Conservation (phyloP, 495 filamentous ascomycete genomes). For the Aspergillus funiculosus region DNA sequence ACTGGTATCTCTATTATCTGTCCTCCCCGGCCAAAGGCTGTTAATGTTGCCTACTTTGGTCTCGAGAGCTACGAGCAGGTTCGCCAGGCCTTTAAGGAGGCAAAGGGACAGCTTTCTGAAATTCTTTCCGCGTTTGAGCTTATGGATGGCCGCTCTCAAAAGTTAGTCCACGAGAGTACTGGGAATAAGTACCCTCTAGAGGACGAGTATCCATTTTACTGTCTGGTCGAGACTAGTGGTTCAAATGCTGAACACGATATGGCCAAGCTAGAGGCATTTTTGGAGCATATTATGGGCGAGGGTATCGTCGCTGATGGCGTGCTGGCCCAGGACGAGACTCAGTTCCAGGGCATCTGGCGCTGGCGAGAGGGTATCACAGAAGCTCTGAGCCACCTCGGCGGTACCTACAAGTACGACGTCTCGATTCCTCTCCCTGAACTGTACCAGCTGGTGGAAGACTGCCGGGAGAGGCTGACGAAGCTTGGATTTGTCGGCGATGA, state of each 20-base stretch:
- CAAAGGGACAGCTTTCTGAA: constrained; percentile 84
- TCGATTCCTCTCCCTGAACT: constrained; percentile 87
- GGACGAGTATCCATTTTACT: constrained; percentile 84
- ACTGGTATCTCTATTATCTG: constrained; percentile 86
- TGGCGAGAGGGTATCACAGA: constrained; percentile 94
- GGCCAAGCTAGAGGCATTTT: constrained; percentile 75
- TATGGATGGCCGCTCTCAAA: constrained; percentile 82
- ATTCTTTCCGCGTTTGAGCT: constrained; percentile 96
- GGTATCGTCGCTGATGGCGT: constrained; percentile 84
- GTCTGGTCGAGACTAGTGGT: constrained; percentile 90
- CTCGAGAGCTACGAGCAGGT: constrained; percentile 82
- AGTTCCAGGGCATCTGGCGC: constrained; percentile 76
- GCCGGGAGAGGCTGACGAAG: constrained; percentile 58
- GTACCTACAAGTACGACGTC: constrained; percentile 97
- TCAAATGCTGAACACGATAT: constrained; percentile 89
- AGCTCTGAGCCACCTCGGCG: constrained; percentile 80
- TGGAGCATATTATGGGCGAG: constrained; percentile 84
- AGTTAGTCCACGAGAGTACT: constrained; percentile 65
- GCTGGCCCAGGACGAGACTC: constrained; percentile 85
- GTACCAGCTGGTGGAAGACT: constrained; percentile 84
- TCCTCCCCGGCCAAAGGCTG: constrained; percentile 73
- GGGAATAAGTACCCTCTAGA: constrained; percentile 76
- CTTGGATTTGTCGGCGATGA: constrained; percentile 73
- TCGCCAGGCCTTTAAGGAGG: constrained; percentile 73
- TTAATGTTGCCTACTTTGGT: constrained; percentile 88